Conservation (phyloP, 2,329 filamentous ascomycete genomes). For the Dothidotthia symphoricarpi region DNA sequence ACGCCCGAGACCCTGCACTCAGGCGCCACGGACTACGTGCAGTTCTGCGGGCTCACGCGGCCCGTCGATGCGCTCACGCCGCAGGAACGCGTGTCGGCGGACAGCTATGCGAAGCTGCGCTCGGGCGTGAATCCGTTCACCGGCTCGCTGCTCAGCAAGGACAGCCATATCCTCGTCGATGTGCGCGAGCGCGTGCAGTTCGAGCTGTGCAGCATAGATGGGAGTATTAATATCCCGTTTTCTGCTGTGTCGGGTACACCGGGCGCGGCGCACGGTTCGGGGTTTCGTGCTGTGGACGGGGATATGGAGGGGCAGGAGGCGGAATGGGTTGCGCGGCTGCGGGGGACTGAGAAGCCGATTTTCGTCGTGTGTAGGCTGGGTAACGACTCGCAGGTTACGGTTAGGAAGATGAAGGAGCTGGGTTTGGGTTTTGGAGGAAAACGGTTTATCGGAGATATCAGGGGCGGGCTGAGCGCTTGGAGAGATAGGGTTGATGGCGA, state of each 20-base stretch:
- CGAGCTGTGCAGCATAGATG: constrained; percentile 71
- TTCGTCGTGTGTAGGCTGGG: constrained; percentile 73
- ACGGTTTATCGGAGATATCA: constrained; percentile 67
- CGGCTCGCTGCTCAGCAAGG: constrained; percentile 26
- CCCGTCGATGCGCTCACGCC: constrained; percentile 58
- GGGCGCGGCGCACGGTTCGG: background rate
- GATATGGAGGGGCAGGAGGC: constrained; percentile 15
- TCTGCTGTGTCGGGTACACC: constrained; percentile 49
- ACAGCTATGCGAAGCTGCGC: constrained; percentile 54
- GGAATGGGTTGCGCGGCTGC: constrained; percentile 32
- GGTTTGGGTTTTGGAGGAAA: constrained; percentile 54
- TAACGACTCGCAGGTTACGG: constrained; percentile 74
- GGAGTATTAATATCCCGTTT: constrained; percentile 73
- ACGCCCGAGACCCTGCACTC: constrained; percentile 61
- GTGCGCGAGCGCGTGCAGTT: constrained; percentile 84
- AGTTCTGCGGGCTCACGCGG: constrained; percentile 71
- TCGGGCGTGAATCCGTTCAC: constrained; percentile 36
- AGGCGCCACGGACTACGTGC: constrained; percentile 75
- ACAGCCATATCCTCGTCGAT: constrained; percentile 67
- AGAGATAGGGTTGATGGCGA: constrained; percentile 62
- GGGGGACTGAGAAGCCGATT: constrained; percentile 52
- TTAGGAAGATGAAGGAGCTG: constrained; percentile 63
- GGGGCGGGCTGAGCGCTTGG: constrained; percentile 72
- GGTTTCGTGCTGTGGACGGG: background rate
- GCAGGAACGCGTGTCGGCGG: constrained; percentile 66